Percentiles rank a stretch among this genome's conserved stretches.
These are phyloP conservation scores for Chytridium lagenaria DNA, from an alignment of 371 early-diverging fungal genomes.

Conservation along the genomic window DNA sequence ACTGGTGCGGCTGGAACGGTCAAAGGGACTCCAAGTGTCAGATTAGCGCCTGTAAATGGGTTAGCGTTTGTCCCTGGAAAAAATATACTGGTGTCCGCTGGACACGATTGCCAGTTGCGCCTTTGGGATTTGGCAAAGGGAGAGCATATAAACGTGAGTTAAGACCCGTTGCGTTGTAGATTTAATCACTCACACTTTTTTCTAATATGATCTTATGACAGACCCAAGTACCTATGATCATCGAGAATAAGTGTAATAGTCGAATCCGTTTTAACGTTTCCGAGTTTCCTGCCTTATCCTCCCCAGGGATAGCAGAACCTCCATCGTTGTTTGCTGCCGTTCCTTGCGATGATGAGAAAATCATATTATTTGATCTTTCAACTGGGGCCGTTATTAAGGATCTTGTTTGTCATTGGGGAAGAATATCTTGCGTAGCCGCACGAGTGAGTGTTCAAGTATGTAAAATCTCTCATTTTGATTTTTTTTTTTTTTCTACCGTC, in stretches of 20 bases:
- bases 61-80: conserved; percentile 72
- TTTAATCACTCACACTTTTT: neutral
- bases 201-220: neutral
- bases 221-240: neutral
- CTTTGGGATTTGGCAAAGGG: conserved; percentile 82
- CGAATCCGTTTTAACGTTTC: conserved; percentile 58
- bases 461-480: neutral
- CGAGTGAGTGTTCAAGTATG: conserved; percentile 57
- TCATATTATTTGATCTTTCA: conserved; percentile 65
- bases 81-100: conserved; percentile 65
- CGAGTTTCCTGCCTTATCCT: conserved; percentile 54
- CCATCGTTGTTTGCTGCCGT: neutral
- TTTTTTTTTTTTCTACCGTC: neutral
- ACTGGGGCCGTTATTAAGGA: conserved; percentile 63
- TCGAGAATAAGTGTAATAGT: conserved; percentile 62
- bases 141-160: conserved; percentile 50
- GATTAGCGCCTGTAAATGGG: conserved; percentile 76
- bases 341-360: conserved; percentile 68
- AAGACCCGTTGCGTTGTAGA: neutral
- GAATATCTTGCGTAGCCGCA: conserved; percentile 66
- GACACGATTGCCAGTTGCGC: conserved; percentile 76
- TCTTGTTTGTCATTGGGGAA: conserved; percentile 69
- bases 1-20: too few species aligned
- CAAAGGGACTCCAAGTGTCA: conserved; percentile 38
- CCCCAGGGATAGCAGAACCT: conserved; percentile 45